These are phyloP conservation scores for Tricholomella constricta DNA, from an alignment of 768 basidiomycete genomes.

Conservation along the genomic window DNA sequence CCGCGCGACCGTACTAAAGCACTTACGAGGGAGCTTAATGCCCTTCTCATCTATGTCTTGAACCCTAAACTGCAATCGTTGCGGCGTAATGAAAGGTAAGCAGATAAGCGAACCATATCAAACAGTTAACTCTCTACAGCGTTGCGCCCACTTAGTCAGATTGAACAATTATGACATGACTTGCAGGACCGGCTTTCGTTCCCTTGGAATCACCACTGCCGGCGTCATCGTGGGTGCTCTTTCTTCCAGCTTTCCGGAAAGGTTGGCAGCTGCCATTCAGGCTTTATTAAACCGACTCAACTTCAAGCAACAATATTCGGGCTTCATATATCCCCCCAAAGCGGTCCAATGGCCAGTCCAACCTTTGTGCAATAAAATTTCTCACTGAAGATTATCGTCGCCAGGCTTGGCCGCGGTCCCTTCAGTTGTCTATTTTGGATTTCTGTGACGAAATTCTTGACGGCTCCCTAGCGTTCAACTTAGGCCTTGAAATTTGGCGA, in stretches of 20 bases:
- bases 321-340: neutral
- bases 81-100: no score
- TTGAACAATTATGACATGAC: neutral
- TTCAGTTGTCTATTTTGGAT: neutral
- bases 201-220: neutral
- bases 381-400: neutral
- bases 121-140: no score
- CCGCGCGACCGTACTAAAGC: no score
- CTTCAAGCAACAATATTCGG: neutral
- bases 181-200: neutral
- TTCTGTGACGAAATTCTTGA: conserved; percentile 1
- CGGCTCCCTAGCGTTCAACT: neutral
- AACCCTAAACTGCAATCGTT: no score
- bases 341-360: neutral
- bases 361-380: neutral
- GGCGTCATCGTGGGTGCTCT: neutral
- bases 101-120: no score
- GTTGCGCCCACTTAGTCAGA: neutral
- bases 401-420: neutral
- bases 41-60: no score
- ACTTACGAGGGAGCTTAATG: no score
- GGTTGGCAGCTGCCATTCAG: neutral
- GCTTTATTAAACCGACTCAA: neutral
- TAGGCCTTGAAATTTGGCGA: neutral
- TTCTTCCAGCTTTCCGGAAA: neutral